Evolutionary conservation across 2,329 filamentous ascomycete genomes (phyloP), one percentile per base, ranked within the genome.

Genomic region (Ceratocystis ficicola): DNA sequence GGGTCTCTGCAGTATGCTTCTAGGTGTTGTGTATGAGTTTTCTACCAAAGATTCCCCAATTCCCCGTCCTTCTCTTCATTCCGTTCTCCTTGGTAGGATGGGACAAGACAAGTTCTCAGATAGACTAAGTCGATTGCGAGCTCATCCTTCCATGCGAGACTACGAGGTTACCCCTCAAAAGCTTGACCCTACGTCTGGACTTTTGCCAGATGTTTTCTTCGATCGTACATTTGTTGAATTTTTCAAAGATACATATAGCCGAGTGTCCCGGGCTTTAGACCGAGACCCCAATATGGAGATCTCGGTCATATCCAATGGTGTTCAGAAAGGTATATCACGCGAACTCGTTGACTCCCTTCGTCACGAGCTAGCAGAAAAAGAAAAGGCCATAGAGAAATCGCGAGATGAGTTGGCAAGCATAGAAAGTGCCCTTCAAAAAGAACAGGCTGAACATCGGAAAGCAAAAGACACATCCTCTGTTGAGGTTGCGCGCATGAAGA

Each of bases 11-110:
- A 88, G 91, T 17, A 85, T 91, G 73, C 77, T 99, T 0, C 80
- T 97, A 1, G 94, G 93, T 8, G 86, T 95, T 22, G 82, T 94
- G 3, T 99, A 97, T 73, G 94, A 99, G 72, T 99, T 97, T 72
- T 97, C 93, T 8, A 96, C 93, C 0, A 96, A 95, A 73, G 94
- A 99, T 75, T 97, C 93, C 0, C 90, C 94, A 0, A 87, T 99
- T 63, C 84, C 93, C 5, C 83, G 94, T 68, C 81, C 85, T 28
- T 92, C 88, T 8, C 77, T 99, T 57, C 89, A 95, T 71, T 85
- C 88, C 28, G 82, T 96, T 32, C 79, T 99, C 44, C 80, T 84
- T 32, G 85, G 87, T 57, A 85, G 87, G 67, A 82, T 97, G 71
- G 90, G 91, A 48, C 86, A 92, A 70, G 91, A 96, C 71, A 86